These are phyloP conservation scores for Staphylotrichum tortipilum DNA, from an alignment of 495 filamentous ascomycete genomes.

Conservation along the genomic window DNA sequence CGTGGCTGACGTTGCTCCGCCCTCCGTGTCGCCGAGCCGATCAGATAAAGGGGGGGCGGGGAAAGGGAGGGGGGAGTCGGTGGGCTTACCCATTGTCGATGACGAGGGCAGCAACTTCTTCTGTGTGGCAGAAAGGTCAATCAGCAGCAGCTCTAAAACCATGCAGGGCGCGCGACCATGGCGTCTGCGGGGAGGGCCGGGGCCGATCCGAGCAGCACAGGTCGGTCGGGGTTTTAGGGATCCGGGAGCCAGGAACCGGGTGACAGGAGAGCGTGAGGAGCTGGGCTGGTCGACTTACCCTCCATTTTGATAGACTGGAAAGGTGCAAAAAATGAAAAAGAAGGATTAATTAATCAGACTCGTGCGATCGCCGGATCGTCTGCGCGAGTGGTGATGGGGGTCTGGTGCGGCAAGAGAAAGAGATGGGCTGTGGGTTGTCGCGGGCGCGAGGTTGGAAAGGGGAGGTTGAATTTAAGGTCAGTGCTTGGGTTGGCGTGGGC, in stretches of 20 bases:
- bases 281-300: slow-evolving; percentile 40
- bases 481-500: slow-evolving; percentile 28
- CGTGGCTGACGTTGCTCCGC: slow-evolving; percentile 14
- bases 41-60: slow-evolving; percentile 18
- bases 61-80: no score
- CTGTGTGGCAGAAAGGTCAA: slow-evolving; percentile 46
- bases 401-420: slow-evolving; percentile 29
- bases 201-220: background rate
- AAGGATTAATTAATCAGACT: slow-evolving; percentile 30
- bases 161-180: background rate
- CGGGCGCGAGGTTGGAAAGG: slow-evolving; percentile 36
- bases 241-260: background rate
- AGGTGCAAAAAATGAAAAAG: slow-evolving; percentile 27
- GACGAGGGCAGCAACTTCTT: slow-evolving; percentile 99
- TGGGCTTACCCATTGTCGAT: slow-evolving; percentile 99
- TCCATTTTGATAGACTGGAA: slow-evolving; percentile 46
- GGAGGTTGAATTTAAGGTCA: slow-evolving; percentile 48
- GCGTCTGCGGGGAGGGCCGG: background rate
- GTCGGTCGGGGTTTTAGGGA: slow-evolving; percentile 3
- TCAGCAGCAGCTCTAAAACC: slow-evolving; percentile 41
- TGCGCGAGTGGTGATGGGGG: slow-evolving; percentile 30
- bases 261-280: no score
- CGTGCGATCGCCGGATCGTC: slow-evolving; percentile 39
- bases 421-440: slow-evolving; percentile 22
- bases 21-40: slow-evolving; percentile 18